These are phyloP conservation scores for Trypanosoma caninum DNA, from an alignment of 208 protist genomes.

Conservation along the genomic window DNA sequence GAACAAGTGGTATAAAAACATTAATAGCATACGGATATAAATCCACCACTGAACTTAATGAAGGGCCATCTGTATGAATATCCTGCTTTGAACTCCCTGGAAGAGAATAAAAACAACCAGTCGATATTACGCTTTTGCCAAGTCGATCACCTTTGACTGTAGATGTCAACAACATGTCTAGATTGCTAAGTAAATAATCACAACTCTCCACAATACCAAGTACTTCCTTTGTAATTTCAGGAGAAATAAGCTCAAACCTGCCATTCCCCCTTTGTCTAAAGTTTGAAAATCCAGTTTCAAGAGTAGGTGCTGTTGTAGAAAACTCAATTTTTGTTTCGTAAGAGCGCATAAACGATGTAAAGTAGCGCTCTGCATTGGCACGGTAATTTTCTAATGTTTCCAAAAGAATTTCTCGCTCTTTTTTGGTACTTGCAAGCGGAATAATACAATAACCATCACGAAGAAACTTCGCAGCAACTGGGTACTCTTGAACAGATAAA, in stretches of 20 bases:
- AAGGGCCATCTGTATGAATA: conserved; percentile 53
- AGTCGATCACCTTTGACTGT: neutral
- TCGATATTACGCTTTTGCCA: conserved; percentile 48
- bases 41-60: conserved; percentile 41
- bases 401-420: conserved; percentile 7
- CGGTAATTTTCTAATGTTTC: conserved; percentile 30
- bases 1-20: conserved; percentile 67
- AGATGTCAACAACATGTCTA: conserved; percentile 29
- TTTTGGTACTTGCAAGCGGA: conserved; percentile 21
- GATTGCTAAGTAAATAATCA: conserved; percentile 27
- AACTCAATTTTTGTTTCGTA: conserved; percentile 36
- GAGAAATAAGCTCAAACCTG: conserved; percentile 58
- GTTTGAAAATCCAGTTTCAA: conserved; percentile 59
- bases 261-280: conserved; percentile 59
- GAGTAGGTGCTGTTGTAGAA: conserved; percentile 21
- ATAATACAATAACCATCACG: conserved; percentile 49
- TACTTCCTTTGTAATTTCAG: conserved; percentile 40
- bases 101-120: conserved; percentile 62
- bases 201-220: conserved; percentile 35
- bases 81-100: conserved; percentile 46
- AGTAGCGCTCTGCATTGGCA: conserved; percentile 31
- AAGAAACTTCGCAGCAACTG: conserved; percentile 40
- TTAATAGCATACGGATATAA: conserved; percentile 67
- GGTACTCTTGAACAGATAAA: conserved; percentile 9
- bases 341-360: conserved; percentile 32